A percentile compares a stretch with the other conserved stretches of the same genome.
These are phyloP conservation scores for Cruciata laevipes DNA, from an alignment of 257 asterid species.

Conservation along the genomic window DNA sequence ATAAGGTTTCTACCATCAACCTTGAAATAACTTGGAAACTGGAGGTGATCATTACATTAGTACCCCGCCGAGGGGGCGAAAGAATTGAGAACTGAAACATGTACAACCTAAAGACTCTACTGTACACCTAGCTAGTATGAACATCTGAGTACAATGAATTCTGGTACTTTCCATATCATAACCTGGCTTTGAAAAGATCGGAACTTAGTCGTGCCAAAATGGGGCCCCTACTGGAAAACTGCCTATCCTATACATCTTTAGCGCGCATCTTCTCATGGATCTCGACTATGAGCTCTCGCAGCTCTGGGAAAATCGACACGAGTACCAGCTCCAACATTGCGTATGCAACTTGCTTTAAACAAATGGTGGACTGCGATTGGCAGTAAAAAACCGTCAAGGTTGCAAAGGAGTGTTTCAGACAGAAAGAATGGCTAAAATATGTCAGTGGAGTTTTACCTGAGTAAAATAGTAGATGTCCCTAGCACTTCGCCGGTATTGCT, in stretches of 20 bases:
- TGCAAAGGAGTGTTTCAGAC: background rate
- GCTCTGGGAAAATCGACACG: constrained; percentile 71
- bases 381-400: background rate
- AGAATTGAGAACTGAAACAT: constrained; percentile 10
- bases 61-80: background rate
- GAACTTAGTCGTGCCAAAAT: constrained; percentile 12
- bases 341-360: constrained; percentile 93
- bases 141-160: background rate
- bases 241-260: constrained; percentile 29
- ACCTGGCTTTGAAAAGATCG: constrained; percentile 10
- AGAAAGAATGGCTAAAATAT: background rate
- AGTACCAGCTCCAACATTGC: constrained; percentile 84
- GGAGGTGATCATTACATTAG: constrained; percentile 10
- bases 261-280: constrained; percentile 49
- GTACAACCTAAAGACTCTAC: constrained; percentile 33
- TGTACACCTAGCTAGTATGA: constrained; percentile 12
- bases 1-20: background rate
- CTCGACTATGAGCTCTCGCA: constrained; percentile 63
- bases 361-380: constrained; percentile 56
- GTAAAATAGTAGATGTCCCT: constrained; percentile 85
- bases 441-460: constrained; percentile 49
- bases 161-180: background rate
- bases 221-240: constrained; percentile 12
- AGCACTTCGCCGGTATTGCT: constrained; percentile 81
- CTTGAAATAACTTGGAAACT: background rate